Base-by-base conservation (phyloP, 2,329 filamentous ascomycete genomes). In the Colletotrichum plurivorum region DNA sequence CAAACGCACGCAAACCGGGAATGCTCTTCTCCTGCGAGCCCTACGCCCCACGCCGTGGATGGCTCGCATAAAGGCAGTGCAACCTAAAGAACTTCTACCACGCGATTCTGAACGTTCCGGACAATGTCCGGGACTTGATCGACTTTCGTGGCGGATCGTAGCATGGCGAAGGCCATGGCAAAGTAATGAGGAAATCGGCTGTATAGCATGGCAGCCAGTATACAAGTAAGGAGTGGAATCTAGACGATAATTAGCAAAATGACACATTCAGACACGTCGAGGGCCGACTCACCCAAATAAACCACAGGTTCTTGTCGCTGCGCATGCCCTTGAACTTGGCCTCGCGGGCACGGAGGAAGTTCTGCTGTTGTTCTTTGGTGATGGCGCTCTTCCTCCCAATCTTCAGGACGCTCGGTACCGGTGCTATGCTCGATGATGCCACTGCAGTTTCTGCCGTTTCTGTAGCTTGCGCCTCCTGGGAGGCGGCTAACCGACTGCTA, bases 231-330 rank as follows among this genome's bases (percentile, higher is more conserved):
- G 45, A 87, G 80, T 39, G 85, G 85, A 72, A 87, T 87, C 84
- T 87, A 67, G 7, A 45, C 18, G n/a, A n/a, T 27, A 20, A 63
- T 79, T 73, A 76, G 75, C 31, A 20, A n/a, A 51, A n/a, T 18
- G 15, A 16, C 7, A 49, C 20, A n/a, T 20, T 45, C 20, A 15
- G 6, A 16, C 10, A 12, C 4, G n/a, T 6, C 27, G 15, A 36
- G 9, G 20, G 20, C 2, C 10, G 18, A 79, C 84, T 75, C 85
- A 91, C 89, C 90, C 90, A 92, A 74, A 92, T 85, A 73, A 91
- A 90, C 81, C 90, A 92, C 53, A 92, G 81, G 76, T 91, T 91
- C 73, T 86, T 85, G 74, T 92, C 90, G 67, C 87, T 88, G 72
- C 88, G 86, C 69, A 91, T 81, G 69, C 84, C 85, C 84, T 91